Percentiles rank a stretch among this genome's conserved stretches.
phyloP scores from a whole-genome alignment of 176 grass and related monocot species.

The Chrysopogon serrulatus region DNA sequence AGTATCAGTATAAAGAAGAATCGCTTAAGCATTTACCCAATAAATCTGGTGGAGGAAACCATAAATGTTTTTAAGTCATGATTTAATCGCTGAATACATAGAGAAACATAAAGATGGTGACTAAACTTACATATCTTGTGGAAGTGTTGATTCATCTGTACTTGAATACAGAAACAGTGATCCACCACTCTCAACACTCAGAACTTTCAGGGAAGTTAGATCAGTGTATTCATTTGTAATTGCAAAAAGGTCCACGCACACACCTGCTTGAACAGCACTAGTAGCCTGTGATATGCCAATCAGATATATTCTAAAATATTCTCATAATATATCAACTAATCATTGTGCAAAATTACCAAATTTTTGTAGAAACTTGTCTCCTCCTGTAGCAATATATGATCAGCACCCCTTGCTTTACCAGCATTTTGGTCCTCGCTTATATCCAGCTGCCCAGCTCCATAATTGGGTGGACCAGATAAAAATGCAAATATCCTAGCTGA shows the following conservation, averaged over 20 bases:
- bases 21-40: neutral
- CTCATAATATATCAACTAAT: slow-evolving; percentile 6
- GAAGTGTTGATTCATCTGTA: slow-evolving; percentile 94
- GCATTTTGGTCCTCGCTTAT: slow-evolving; percentile 60
- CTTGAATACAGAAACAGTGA: slow-evolving; percentile 84
- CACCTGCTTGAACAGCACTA: slow-evolving; percentile 97
- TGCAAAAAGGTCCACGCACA: slow-evolving; percentile 90
- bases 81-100: neutral
- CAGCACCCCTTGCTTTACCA: slow-evolving; percentile 46
- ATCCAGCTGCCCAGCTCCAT: slow-evolving; percentile 72
- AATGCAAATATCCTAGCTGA: slow-evolving; percentile 96
- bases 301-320: slow-evolving; percentile 46
- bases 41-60: slow-evolving; percentile 1
- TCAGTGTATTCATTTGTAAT: slow-evolving; percentile 96
- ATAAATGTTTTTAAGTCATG: slow-evolving; percentile 8
- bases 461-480: slow-evolving; percentile 92
- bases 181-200: slow-evolving; percentile 91
- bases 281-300: slow-evolving; percentile 84
- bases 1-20: neutral
- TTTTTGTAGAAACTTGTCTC: slow-evolving; percentile 86
- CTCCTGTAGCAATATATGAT: slow-evolving; percentile 54
- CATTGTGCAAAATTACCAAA: slow-evolving; percentile 60
- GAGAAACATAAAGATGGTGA: neutral
- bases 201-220: slow-evolving; percentile 78
- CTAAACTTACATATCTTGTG: slow-evolving; percentile 89